Evolutionary conservation across 2,329 filamentous ascomycete genomes (phyloP), one percentile per base, ranked within the genome.

Genomic region (Neonectria coccinea): DNA sequence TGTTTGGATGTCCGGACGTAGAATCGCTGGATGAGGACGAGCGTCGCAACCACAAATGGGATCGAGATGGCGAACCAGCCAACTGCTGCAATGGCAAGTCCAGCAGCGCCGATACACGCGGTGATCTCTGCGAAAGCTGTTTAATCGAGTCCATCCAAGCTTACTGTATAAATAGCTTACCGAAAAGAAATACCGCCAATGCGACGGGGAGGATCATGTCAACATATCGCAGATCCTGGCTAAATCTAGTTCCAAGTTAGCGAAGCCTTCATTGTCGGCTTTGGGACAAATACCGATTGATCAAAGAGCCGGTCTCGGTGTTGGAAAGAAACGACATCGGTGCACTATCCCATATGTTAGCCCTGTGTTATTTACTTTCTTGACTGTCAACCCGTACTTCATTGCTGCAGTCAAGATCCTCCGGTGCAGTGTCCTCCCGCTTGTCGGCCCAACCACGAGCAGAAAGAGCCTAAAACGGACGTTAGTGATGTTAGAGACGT

Each of bases 1-100:
- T 87, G 85, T 4, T 85, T 83, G 0, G 84, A 87, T 1, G 85
- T 88, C 6, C 83, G 79, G n/a, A 88, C 78, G 64, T 88, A 88
- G 66, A 84, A 80, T 45, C 81, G 81, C 61, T 86, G 84, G 10
- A 86, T 78, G 8, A 81, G 59, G 58, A 82, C 83, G 14, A 84
- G 71, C 2, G 78, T 69, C 8, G 75, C 66, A 33, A 83, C 68
- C 2, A 84, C 76, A 20, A 83, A 73, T 0, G 84, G 84, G 22
- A 84, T 79, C 0, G 79, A 77, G n/a, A 80, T 78, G 4, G 81
- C 81, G 1, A 82, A 79, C 66, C 82, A 85, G 64, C 76, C 77
- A 0, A 83, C 80, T 8, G 81, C 79, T 4, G 80, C 76, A 8
- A 79, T 78, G 25, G 84, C 81, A 1, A 85, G 73, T 4, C 77